Evolutionary conservation across 768 basidiomycete species (phyloP).

Genomic region (Gloeophyllum trabeum): DNA sequence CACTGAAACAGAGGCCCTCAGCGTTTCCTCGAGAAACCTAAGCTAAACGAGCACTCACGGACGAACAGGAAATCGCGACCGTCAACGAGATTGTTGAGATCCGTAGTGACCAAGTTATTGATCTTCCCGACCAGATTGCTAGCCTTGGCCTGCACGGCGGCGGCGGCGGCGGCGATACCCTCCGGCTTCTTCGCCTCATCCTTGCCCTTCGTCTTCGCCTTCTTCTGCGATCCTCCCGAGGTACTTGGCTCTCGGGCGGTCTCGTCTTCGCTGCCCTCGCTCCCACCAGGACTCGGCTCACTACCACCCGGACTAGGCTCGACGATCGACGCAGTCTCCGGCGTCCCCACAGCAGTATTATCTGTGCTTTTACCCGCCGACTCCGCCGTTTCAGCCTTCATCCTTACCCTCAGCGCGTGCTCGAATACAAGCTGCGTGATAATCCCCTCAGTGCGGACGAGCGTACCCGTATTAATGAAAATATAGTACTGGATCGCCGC

Average conservation of each 20-base stretch:
- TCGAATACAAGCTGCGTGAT: constrained; percentile 43
- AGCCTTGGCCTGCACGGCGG: no score
- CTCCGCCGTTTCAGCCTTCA: constrained; percentile 30
- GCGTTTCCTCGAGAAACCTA: no score
- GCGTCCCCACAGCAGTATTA: constrained; percentile 12
- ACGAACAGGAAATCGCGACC: constrained; percentile 12
- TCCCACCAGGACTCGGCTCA: constrained; percentile 1
- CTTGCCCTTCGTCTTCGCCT: background rate
- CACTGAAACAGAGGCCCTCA: constrained; percentile 7
- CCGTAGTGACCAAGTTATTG: constrained; percentile 29
- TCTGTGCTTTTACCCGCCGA: constrained; percentile 9
- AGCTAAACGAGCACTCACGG: no score
- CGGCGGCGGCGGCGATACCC: no score
- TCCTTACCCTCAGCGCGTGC: constrained; percentile 50
- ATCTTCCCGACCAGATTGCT: constrained; percentile 26
- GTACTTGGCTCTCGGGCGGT: background rate
- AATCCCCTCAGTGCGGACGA: constrained; percentile 39
- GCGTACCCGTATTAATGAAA: constrained; percentile 28
- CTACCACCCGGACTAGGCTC: constrained; percentile 3
- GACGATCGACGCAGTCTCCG: constrained; percentile 9
- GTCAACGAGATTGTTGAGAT: constrained; percentile 25
- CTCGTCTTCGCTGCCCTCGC: background rate
- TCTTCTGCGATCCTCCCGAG: background rate
- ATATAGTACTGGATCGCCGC: constrained; percentile 29
- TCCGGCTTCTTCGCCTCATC: constrained; percentile 6